phyloP scores from a whole-genome alignment of 768 basidiomycete genomes.

The Daedaleopsis nitida region DNA sequence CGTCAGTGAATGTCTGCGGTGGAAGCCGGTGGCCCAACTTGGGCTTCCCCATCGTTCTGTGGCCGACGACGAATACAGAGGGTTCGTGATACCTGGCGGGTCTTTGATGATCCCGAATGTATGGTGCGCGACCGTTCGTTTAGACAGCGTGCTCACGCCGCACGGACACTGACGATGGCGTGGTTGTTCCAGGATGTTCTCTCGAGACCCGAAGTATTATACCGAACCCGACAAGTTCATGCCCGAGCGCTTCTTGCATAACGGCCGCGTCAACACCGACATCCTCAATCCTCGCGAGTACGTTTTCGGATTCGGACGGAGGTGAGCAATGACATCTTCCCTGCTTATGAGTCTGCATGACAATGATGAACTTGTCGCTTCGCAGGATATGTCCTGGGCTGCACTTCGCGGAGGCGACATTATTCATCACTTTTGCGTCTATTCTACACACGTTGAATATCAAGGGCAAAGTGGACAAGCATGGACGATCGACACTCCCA shows the following conservation, averaged over 20 bases:
- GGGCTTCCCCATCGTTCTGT: conserved; percentile 31
- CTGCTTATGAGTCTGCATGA: too few species aligned
- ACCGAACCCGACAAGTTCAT: conserved; percentile 20
- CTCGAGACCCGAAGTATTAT: conserved; percentile 6
- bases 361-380: too few species aligned
- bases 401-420: not conserved
- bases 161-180: too few species aligned
- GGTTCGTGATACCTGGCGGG: conserved; percentile 36
- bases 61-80: conserved; percentile 33
- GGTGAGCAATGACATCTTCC: not conserved
- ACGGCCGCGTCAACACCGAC: conserved; percentile 9
- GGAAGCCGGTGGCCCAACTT: conserved; percentile 20
- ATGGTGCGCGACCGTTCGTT: too few species aligned
- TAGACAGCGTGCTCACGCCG: not conserved
- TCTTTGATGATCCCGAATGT: conserved; percentile 17
- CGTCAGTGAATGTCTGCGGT: conserved; percentile 24
- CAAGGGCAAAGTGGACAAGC: not conserved
- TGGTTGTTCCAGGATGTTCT: conserved; percentile 8
- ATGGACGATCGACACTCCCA: too few species aligned
- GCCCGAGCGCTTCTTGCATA: conserved; percentile 15
- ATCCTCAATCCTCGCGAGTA: conserved; percentile 2
- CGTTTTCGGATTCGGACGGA: conserved; percentile 14
- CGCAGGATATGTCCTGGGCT: conserved; percentile 9
- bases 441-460: conserved; percentile 6
- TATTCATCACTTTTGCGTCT: conserved; percentile 11